Conservation (phyloP, 805 yeast genomes). For the Kregervanrija pseudodelftensis region DNA sequence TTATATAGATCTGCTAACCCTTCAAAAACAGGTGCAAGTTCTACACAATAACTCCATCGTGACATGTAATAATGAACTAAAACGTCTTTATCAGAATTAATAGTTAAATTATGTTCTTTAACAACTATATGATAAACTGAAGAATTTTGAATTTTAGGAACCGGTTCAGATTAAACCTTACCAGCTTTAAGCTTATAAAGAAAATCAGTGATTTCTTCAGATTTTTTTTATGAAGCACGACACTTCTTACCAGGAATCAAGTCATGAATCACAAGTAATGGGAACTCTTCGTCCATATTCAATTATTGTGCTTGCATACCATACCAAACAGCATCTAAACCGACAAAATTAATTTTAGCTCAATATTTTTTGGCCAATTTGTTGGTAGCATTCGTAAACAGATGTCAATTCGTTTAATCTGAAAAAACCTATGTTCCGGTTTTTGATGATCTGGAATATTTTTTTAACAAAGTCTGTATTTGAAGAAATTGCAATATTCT, state of each 20-base stretch:
- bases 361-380: slow-evolving; percentile 67
- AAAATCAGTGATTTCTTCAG: slow-evolving; percentile 49
- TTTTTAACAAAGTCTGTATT: slow-evolving; percentile 28
- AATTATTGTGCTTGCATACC: slow-evolving; percentile 85
- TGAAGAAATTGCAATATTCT: slow-evolving; percentile 53
- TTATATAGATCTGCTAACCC: slow-evolving; percentile 70
- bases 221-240: slow-evolving; percentile 57
- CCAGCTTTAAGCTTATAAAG: slow-evolving; percentile 60
- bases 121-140: slow-evolving; percentile 71
- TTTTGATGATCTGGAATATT: slow-evolving; percentile 28
- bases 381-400: slow-evolving; percentile 37
- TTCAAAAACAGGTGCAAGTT: slow-evolving; percentile 80
- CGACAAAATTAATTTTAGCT: slow-evolving; percentile 82
- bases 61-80: slow-evolving; percentile 92
- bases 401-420: slow-evolving; percentile 43
- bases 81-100: slow-evolving; percentile 59
- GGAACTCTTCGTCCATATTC: slow-evolving; percentile 79
- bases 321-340: slow-evolving; percentile 70
- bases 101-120: slow-evolving; percentile 66
- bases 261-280: slow-evolving; percentile 86
- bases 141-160: slow-evolving; percentile 76
- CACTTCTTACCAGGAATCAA: slow-evolving; percentile 60
- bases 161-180: slow-evolving; percentile 72
- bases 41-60: slow-evolving; percentile 97
- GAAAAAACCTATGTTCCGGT: slow-evolving; percentile 37